These are phyloP conservation scores for Naganishia cerealis DNA, from an alignment of 1,284 basidiomycete genomes.

Conservation along the genomic window DNA sequence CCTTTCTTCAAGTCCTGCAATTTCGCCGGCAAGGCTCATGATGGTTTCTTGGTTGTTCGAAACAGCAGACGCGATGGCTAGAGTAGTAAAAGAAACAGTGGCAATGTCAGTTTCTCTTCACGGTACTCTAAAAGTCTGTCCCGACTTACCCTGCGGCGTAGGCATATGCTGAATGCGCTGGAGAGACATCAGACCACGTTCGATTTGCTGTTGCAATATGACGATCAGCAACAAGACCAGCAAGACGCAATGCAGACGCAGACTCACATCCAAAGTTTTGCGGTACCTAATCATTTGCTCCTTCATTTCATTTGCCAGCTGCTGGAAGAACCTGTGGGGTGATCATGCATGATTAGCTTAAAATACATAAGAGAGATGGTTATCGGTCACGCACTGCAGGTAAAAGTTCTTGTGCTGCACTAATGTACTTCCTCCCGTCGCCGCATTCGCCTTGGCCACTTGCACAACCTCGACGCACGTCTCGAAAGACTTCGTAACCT, in stretches of 20 bases:
- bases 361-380: not conserved
- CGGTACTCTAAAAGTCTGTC: no score
- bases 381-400: conserved; percentile 20
- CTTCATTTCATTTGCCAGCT: conserved; percentile 31
- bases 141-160: conserved; percentile 27
- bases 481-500: conserved; percentile 24
- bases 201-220: conserved; percentile 26
- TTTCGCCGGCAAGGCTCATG: conserved; percentile 31
- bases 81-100: no score
- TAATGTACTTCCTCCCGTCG: conserved; percentile 28
- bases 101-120: no score
- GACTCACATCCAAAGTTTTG: conserved; percentile 29
- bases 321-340: conserved; percentile 24
- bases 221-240: not conserved
- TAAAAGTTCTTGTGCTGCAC: conserved; percentile 30
- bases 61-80: conserved; percentile 32
- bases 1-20: conserved; percentile 31
- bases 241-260: not conserved
- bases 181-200: conserved; percentile 28
- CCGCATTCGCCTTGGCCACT: conserved; percentile 22
- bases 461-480: conserved; percentile 31
- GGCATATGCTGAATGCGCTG: conserved; percentile 26
- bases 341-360: not conserved
- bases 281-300: conserved; percentile 31
- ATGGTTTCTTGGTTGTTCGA: conserved; percentile 34